A percentile compares a stretch with the other conserved stretches of the same genome.
phyloP scores from a whole-genome alignment of 129 eudicot species.

The Lactuca saligna region DNA sequence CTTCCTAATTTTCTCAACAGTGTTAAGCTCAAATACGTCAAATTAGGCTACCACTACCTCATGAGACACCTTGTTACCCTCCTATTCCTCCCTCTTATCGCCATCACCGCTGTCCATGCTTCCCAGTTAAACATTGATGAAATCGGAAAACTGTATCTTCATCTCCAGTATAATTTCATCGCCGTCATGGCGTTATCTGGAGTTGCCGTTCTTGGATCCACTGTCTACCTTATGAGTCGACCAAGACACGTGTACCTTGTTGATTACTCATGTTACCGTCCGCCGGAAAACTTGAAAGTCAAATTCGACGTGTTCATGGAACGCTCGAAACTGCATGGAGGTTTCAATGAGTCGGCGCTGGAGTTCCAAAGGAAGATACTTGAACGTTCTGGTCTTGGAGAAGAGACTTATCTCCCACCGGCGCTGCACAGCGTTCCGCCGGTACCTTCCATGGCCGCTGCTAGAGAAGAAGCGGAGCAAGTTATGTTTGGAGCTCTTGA shows the following conservation, averaged over 20 bases:
- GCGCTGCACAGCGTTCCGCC: slow-evolving; percentile 56
- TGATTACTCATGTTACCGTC: slow-evolving; percentile 48
- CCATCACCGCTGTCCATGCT: slow-evolving; percentile 17
- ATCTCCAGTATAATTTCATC: slow-evolving; percentile 33
- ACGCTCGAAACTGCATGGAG: slow-evolving; percentile 48
- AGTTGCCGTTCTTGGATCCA: slow-evolving; percentile 21
- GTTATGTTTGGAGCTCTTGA: slow-evolving; percentile 65
- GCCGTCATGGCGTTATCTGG: slow-evolving; percentile 29
- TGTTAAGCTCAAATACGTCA: slow-evolving; percentile 44
- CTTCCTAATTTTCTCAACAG: slow-evolving; percentile 36
- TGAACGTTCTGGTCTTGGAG: slow-evolving; percentile 71
- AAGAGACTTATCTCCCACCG: slow-evolving; percentile 55
- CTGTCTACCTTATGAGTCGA: slow-evolving; percentile 45
- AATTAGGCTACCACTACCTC: slow-evolving; percentile 49
- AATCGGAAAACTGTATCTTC: slow-evolving; percentile 22
- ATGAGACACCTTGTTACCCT: slow-evolving; percentile 38
- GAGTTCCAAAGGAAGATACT: slow-evolving; percentile 64
- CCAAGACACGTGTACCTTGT: slow-evolving; percentile 53
- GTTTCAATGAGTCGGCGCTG: slow-evolving; percentile 49
- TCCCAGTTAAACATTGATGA: slow-evolving; percentile 38
- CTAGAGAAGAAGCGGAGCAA: slow-evolving; percentile 51
- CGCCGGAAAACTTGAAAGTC: slow-evolving; percentile 39
- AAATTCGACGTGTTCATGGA: slow-evolving; percentile 41
- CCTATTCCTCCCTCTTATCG: slow-evolving; percentile 34
- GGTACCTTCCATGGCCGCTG: slow-evolving; percentile 52